Evolutionary conservation across 2,329 filamentous ascomycete species (phyloP), one percentile per base, ranked within the genome.

Genomic region (Akanthomyces muscarius): DNA sequence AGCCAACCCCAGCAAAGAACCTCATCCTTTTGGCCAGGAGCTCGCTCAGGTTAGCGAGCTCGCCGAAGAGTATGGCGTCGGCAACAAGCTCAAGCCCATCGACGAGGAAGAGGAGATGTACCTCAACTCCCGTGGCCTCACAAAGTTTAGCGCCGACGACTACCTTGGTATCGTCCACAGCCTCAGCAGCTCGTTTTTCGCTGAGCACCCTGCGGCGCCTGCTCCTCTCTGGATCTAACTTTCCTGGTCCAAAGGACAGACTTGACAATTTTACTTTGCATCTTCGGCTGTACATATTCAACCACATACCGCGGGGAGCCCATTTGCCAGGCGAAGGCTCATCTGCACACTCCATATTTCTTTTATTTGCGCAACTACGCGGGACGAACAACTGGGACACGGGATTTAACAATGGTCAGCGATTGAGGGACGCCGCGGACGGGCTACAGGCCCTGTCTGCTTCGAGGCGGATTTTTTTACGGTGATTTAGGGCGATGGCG

Each of bases 41-140:
- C 81, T 98, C 60, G 92, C 91, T 63, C 90, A 98, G 76, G 91
- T 98, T 28, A 92, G 92, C 60, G 95, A 98, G 76, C 84, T 97
- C 18, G 94, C 89, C 0, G 95, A 98, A 77, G 93, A 97, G 75
- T 94, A 92, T 69, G 86, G 87, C 48, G 81, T 86, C 36, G 82
- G 83, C 66, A 82, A 86, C 44, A 77, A 82, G 66, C 73, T 84
- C 64, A 81, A 83, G n/a, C 80, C 86, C 52, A 77, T 88, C 45
- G 89, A 93, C 51, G 89, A 91, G 62, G 92, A 96, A 74, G 75
- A 77, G 57, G 83, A 91, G 70, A 80, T 85, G 67, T 85, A 88
- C 64, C 85, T 98, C 72, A 75, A 83, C 64, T 81, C 83, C 28
- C 86, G 85, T 65, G 91, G 91, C 2, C 82, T 97, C 6, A 83